phyloP scores from a whole-genome alignment of 148 eudicot genomes.

The Chenopodium formosanum region DNA sequence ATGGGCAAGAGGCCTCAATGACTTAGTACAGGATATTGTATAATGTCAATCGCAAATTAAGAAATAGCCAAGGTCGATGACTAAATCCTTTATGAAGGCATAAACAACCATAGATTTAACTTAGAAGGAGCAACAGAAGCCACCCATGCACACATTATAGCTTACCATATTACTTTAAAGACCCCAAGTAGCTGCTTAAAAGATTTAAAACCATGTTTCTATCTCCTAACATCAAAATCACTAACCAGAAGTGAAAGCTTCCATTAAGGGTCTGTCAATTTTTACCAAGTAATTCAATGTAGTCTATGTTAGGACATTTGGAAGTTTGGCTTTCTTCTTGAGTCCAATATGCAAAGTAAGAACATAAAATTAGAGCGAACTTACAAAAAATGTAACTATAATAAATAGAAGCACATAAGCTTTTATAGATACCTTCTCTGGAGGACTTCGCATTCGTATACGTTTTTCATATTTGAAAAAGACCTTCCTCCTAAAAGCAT shows the following conservation, averaged over 20 bases:
- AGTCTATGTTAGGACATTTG: constrained; percentile 9
- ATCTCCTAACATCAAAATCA: neutral
- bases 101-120: neutral
- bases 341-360: neutral
- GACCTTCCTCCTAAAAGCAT: constrained; percentile 70
- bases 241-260: neutral
- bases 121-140: neutral
- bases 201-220: neutral
- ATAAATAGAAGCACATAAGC: neutral
- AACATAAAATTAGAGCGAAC: neutral
- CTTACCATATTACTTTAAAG: neutral
- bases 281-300: constrained; percentile 10
- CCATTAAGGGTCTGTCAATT: constrained; percentile 1
- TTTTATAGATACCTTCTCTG: constrained; percentile 68
- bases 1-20: neutral
- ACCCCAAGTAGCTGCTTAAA: neutral
- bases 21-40: neutral
- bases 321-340: constrained; percentile 3
- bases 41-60: neutral
- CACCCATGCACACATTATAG: neutral
- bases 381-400: neutral
- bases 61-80: neutral
- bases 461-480: constrained; percentile 93
- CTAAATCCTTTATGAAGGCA: neutral
- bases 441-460: constrained; percentile 76